Evolutionary conservation across 2,329 filamentous ascomycete species (phyloP).

Genomic region (Claviceps sorghi): DNA sequence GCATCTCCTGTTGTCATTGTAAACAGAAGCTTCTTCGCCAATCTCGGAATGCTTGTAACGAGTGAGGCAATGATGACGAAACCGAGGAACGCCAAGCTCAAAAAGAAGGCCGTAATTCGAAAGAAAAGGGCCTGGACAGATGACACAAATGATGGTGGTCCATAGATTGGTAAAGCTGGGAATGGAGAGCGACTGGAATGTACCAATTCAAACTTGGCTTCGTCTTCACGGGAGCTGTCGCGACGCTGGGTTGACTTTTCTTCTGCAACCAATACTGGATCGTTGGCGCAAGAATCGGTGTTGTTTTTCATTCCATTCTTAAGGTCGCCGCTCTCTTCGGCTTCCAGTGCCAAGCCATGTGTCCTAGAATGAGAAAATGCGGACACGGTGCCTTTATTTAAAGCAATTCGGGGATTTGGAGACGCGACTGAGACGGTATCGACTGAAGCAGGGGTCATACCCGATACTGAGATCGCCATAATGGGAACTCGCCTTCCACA

Average conservation of each 20-base stretch:
- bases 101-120: constrained; percentile 48
- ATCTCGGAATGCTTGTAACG: constrained; percentile 47
- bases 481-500: background rate
- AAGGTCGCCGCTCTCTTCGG: background rate
- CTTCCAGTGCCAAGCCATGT: background rate
- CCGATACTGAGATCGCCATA: background rate
- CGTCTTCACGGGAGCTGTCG: background rate
- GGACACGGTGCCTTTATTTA: background rate
- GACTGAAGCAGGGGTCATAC: background rate
- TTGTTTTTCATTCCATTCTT: background rate
- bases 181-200: constrained; percentile 61
- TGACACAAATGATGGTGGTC: constrained; percentile 48
- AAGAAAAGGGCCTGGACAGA: constrained; percentile 16
- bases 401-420: background rate
- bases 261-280: constrained; percentile 35
- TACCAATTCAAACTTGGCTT: background rate
- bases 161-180: constrained; percentile 69
- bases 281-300: background rate
- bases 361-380: too few species aligned
- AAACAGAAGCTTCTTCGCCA: constrained; percentile 33
- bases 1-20: constrained; percentile 45
- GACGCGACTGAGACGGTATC: background rate
- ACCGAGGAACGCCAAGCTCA: constrained; percentile 64
- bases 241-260: background rate
- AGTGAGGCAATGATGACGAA: constrained; percentile 63